Evolutionary conservation across 148 eudicot species (phyloP).

Genomic region (Fagopyrum tataricum): DNA sequence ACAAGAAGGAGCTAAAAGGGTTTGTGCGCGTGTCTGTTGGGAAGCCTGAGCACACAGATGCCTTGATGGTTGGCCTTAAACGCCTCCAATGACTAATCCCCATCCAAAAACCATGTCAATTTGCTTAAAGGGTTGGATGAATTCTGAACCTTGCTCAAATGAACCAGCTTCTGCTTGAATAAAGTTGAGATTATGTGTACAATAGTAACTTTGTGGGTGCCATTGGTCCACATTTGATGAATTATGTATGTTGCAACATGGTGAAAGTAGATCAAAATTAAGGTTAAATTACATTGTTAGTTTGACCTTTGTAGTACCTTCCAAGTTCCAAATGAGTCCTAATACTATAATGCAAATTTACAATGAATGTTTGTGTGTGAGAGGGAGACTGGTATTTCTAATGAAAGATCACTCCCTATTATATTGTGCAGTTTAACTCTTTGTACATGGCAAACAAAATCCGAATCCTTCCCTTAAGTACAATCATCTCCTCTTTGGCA

Average conservation of each 20-base stretch:
- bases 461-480: not conserved
- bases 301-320: too few relatives aligned
- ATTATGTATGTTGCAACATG: too few relatives aligned
- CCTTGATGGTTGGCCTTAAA: conserved; percentile 65
- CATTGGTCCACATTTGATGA: too few relatives aligned
- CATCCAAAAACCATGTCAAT: not conserved
- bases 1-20: conserved; percentile 66
- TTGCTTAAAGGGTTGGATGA: not conserved
- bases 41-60: conserved; percentile 91
- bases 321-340: not conserved
- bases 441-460: conserved; percentile 1
- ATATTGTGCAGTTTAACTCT: not conserved
- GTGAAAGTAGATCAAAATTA: too few relatives aligned
- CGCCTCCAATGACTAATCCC: conserved; percentile 23
- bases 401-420: not conserved
- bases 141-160: not conserved
- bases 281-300: too few relatives aligned
- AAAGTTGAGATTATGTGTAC: too few relatives aligned
- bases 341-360: not conserved
- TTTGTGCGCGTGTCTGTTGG: conserved; percentile 95
- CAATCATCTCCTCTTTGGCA: conserved; percentile 67
- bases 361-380: not conserved
- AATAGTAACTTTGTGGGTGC: too few relatives aligned
- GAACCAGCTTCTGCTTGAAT: too few relatives aligned
- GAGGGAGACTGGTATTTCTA: not conserved